Conservation (phyloP, 2,329 filamentous ascomycete species). For the Trichoderma lentiforme region DNA sequence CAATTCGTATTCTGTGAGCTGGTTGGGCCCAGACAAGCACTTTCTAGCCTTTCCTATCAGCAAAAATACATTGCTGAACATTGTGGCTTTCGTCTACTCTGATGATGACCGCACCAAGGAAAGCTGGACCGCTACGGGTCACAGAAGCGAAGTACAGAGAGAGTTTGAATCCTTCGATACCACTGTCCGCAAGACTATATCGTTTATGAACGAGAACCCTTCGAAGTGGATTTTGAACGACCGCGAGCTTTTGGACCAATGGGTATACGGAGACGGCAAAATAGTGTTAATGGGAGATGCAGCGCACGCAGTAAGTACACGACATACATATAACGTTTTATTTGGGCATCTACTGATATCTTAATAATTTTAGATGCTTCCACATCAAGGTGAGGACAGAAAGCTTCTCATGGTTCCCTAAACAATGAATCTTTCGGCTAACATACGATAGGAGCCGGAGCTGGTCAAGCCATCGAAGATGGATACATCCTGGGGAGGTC, state of each 20-base stretch:
- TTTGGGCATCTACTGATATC: neutral
- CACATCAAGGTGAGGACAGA: conserved; percentile 3
- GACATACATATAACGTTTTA: conserved; percentile 26
- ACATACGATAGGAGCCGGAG: conserved; percentile 36
- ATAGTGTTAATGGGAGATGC: conserved; percentile 40
- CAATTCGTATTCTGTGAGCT: neutral
- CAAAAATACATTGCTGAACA: neutral
- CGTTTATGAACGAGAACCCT: conserved; percentile 9
- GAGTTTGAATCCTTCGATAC: neutral
- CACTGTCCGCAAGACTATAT: conserved; percentile 3
- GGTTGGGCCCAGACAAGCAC: conserved; percentile 8
- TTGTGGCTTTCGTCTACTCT: conserved; percentile 11
- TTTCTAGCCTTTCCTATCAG: conserved; percentile 12
- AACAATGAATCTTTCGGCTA: neutral
- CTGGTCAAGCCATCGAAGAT: conserved; percentile 41
- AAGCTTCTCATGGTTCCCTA: neutral
- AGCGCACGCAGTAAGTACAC: conserved; percentile 43
- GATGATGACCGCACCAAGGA: conserved; percentile 9
- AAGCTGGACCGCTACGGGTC: neutral
- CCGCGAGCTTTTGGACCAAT: conserved; percentile 5
- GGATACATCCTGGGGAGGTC: conserved; percentile 13
- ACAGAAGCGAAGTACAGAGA: conserved; percentile 5
- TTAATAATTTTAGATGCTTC: neutral
- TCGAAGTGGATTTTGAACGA: conserved; percentile 11
- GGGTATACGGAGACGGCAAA: conserved; percentile 4